phyloP scores from a whole-genome alignment of 164 flowering plant genomes.

The Santalum album region DNA sequence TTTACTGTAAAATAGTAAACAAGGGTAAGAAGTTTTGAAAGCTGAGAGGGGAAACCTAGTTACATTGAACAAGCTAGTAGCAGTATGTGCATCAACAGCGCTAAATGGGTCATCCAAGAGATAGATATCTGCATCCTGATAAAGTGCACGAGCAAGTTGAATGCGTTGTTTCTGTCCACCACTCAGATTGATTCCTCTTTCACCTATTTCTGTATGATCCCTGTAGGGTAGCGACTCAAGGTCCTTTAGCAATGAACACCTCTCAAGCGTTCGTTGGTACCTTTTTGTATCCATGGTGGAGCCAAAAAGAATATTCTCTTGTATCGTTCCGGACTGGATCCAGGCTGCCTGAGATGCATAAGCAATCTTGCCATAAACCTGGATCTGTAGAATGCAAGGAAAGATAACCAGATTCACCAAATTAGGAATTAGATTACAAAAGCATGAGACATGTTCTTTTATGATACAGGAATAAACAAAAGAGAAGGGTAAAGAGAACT shows the following conservation, averaged over 20 bases:
- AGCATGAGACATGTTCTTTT: not conserved
- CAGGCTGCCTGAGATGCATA: constrained; percentile 27
- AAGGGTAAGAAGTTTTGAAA: not conserved
- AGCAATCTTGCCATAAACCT: constrained; percentile 17
- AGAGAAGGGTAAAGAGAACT: constrained; percentile 11
- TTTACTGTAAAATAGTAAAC: not conserved
- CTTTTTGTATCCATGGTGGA: constrained; percentile 16
- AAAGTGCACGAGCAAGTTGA: constrained; percentile 26
- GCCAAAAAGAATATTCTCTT: constrained; percentile 21
- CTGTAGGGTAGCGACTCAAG: constrained; percentile 21
- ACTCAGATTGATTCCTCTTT: constrained; percentile 22
- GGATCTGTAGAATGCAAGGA: constrained; percentile 9
- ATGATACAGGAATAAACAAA: not conserved
- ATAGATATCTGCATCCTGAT: constrained; percentile 21
- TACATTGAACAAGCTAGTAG: constrained; percentile 18
- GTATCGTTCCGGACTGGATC: constrained; percentile 24
- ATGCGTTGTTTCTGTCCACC: constrained; percentile 28
- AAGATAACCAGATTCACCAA: too few species aligned
- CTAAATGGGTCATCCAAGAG: constrained; percentile 26
- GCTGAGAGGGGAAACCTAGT: not conserved
- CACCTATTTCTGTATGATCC: constrained; percentile 25
- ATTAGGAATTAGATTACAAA: not conserved
- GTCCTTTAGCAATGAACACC: constrained; percentile 19
- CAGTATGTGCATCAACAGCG: constrained; percentile 27
- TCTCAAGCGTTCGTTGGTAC: constrained; percentile 17